Conservation (phyloP, 2,329 filamentous ascomycete species). For the Fusarium bulbicola region DNA sequence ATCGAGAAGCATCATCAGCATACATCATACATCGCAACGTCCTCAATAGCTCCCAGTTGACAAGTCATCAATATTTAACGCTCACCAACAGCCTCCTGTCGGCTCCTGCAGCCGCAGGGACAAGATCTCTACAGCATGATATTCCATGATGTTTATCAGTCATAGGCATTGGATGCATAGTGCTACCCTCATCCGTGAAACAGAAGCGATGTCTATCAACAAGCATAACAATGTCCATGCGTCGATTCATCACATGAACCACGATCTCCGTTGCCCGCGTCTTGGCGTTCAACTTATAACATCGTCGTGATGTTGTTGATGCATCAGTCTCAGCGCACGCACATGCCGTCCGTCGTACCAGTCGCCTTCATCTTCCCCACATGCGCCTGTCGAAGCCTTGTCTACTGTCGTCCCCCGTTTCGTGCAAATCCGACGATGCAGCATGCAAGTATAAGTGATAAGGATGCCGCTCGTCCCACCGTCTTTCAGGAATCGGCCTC, state of each 20-base stretch:
- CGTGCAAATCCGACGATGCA: conserved; percentile 23
- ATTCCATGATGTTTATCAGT: neutral
- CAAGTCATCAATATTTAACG: neutral
- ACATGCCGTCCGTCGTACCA: neutral
- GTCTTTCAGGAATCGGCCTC: conserved; percentile 20
- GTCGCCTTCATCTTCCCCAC: conserved; percentile 25
- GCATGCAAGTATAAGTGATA: conserved; percentile 6
- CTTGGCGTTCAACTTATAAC: conserved; percentile 27
- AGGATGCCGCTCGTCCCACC: conserved; percentile 25
- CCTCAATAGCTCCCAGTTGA: neutral
- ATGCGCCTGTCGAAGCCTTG: conserved; percentile 34
- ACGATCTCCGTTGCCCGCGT: conserved; percentile 2
- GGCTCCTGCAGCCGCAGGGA: neutral
- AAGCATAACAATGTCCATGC: neutral
- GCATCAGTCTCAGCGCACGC: conserved; percentile 13
- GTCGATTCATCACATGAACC: conserved; percentile 17
- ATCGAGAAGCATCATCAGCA: conserved; percentile 17
- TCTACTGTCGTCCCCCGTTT: conserved; percentile 24
- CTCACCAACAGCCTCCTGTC: neutral
- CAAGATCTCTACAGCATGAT: neutral
- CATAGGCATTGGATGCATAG: neutral
- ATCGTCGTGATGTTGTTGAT: conserved; percentile 18
- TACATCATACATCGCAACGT: neutral
- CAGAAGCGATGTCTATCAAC: neutral
- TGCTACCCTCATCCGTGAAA: neutral